A percentile compares a stretch with the other conserved stretches of the same genome.
These are phyloP conservation scores for Herpetospermum pedunculosum DNA, from an alignment of 306 rosid genomes.

Conservation along the genomic window DNA sequence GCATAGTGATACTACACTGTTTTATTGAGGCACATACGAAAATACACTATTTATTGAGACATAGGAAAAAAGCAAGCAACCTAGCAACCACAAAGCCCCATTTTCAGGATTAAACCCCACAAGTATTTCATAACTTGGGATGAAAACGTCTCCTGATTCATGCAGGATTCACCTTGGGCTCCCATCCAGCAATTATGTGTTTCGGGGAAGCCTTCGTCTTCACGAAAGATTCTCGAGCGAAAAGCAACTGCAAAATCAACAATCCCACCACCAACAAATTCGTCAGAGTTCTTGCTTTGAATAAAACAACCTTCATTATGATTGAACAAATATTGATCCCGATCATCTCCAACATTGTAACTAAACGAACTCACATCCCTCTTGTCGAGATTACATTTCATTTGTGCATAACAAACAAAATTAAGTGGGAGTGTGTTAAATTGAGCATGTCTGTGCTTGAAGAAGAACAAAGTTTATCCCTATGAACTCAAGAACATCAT, in stretches of 20 bases:
- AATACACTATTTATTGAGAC: not conserved
- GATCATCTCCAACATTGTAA: not conserved
- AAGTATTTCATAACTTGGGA: not conserved
- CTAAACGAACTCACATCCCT: not conserved
- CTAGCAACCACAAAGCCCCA: not conserved
- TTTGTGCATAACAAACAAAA: not conserved
- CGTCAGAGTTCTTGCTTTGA: no score
- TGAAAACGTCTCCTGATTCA: slow-evolving; percentile 27
- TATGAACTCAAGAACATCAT: no score
- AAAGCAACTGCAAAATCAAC: slow-evolving; percentile 15
- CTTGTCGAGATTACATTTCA: not conserved
- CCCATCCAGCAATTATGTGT: slow-evolving; percentile 80
- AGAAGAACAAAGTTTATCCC: not conserved
- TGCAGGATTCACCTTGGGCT: slow-evolving; percentile 59
- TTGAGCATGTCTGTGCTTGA: no score
- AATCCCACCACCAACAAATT: no score
- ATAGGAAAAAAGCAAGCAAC: not conserved
- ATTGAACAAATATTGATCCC: not conserved
- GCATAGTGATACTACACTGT: not conserved
- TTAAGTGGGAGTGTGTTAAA: no score
- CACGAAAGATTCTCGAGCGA: slow-evolving; percentile 47
- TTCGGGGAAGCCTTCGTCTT: slow-evolving; percentile 47
- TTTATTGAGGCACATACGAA: not conserved
- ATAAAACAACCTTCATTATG: no score
- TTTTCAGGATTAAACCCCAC: not conserved